phyloP scores from a whole-genome alignment of 2,329 filamentous ascomycete genomes.

The Microdochium trichocladiopsis region DNA sequence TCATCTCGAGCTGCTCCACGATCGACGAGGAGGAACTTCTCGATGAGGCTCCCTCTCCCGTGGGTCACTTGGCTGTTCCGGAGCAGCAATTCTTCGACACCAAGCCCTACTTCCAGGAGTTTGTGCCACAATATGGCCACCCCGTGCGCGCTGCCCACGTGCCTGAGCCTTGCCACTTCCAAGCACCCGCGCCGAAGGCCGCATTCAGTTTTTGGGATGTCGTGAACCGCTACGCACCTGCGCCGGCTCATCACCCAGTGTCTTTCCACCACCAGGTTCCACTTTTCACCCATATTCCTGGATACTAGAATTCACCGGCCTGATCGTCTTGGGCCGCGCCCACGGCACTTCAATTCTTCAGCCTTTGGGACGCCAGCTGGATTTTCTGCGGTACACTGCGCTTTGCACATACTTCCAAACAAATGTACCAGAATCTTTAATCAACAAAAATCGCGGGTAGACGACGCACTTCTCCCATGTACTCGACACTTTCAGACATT shows the following conservation, averaged over 20 bases:
- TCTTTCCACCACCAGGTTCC: constrained; percentile 47
- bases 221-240: constrained; percentile 41
- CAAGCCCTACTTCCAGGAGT: constrained; percentile 37
- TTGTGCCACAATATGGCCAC: constrained; percentile 32
- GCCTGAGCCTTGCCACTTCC: constrained; percentile 27
- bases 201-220: constrained; percentile 43
- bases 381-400: not conserved
- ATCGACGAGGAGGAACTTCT: constrained; percentile 42
- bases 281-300: constrained; percentile 43
- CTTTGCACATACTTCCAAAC: not conserved
- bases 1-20: constrained; percentile 45
- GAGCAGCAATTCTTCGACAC: constrained; percentile 36
- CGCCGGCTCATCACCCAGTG: constrained; percentile 39
- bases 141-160: constrained; percentile 19
- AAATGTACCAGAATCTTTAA: not conserved
- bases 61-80: constrained; percentile 26
- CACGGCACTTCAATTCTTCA: not conserved
- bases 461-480: not conserved
- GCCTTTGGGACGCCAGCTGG: not conserved
- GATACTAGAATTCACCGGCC: constrained; percentile 33
- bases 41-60: constrained; percentile 22
- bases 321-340: not conserved
- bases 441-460: not conserved
- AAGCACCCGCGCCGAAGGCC: constrained; percentile 32
- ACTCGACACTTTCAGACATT: not conserved